Base-by-base conservation (phyloP, 768 basidiomycete genomes). In the Termitomyces sp. region DNA sequence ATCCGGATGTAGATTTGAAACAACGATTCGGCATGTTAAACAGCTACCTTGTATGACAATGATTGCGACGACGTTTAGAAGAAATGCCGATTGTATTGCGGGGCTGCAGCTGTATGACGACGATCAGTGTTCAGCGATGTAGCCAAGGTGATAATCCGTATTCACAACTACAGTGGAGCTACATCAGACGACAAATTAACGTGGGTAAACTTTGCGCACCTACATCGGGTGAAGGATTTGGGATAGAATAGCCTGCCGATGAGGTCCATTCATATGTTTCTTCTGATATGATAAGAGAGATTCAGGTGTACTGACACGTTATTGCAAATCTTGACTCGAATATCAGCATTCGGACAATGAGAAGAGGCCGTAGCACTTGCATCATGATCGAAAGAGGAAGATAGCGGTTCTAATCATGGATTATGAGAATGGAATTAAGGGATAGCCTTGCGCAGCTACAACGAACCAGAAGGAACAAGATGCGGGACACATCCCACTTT, bases 381-480 rank as follows among this genome's bases (percentile, higher is more conserved):
- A 64, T 48, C 32, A 66, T 67, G 50, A 71, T 61, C 43, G 65
- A 45, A 10, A 63, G 62, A 25, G 67, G 60, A 8, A 72, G 43
- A 44, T 75, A 74, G 29, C 72, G 72, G 62, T 74, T 75, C 73
- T 74, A 21, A 8, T 25, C 14, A 40, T 4, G 9, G 49, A n/a
- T 19, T 25, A 53, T 52, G 9, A 38, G 14, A 44, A 25, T 23
- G 21, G 27, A 11, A 7, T 27, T 27, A 44, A 44, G 21, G 10
- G 19, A 23, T 5, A 44, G 23, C 43, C 23, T 16, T 16, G 47
- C 7, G 41, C 10, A 32, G 14, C 10, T 12, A 8, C 11, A 52
- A 52, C 75, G 45, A 46, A 77, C 77, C 45, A 71, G 53, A 49
- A 76, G 67, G 50, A 76, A 78, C 10, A 78, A 60, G 21, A 67